These are phyloP conservation scores for Penicillium freii DNA, from an alignment of 2,329 filamentous ascomycete species.

Conservation along the genomic window DNA sequence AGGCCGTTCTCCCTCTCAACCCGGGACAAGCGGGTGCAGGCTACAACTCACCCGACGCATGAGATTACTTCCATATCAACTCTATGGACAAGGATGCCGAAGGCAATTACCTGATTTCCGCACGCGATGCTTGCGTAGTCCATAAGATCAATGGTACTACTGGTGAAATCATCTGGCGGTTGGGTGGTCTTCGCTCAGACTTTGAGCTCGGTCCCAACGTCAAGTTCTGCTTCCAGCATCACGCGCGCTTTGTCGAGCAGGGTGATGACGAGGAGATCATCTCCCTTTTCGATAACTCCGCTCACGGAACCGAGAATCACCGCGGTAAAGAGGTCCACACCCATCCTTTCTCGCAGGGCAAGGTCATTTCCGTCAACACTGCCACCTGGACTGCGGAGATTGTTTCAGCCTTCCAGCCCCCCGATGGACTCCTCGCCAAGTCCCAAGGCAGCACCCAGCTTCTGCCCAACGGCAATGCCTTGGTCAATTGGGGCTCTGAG, in stretches of 20 bases:
- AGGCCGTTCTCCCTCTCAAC: conserved; percentile 40
- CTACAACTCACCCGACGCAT: conserved; percentile 42
- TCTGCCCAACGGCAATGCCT: conserved; percentile 53
- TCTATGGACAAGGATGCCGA: conserved; percentile 41
- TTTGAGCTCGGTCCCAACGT: conserved; percentile 46
- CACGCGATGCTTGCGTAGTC: conserved; percentile 47
- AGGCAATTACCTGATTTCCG: conserved; percentile 51
- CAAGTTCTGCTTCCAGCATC: conserved; percentile 52
- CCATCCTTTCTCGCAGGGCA: conserved; percentile 43
- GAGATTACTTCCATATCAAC: conserved; percentile 55
- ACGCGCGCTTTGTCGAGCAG: conserved; percentile 49
- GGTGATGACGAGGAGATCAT: conserved; percentile 50
- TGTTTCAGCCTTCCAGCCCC: conserved; percentile 50
- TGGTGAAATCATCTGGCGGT: conserved; percentile 50
- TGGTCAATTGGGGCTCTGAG: conserved; percentile 58
- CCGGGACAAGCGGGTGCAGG: conserved; percentile 45
- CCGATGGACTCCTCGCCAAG: conserved; percentile 50
- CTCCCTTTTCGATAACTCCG: conserved; percentile 56
- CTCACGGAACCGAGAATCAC: conserved; percentile 40
- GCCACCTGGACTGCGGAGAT: conserved; percentile 44
- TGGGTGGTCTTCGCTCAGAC: conserved; percentile 47
- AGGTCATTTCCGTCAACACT: conserved; percentile 49
- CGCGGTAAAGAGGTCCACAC: conserved; percentile 10
- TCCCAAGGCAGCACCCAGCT: conserved; percentile 56
- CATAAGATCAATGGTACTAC: conserved; percentile 50